Base-by-base conservation (phyloP, 352 stramenopile genomes). In the Elongisporangium prolatum region DNA sequence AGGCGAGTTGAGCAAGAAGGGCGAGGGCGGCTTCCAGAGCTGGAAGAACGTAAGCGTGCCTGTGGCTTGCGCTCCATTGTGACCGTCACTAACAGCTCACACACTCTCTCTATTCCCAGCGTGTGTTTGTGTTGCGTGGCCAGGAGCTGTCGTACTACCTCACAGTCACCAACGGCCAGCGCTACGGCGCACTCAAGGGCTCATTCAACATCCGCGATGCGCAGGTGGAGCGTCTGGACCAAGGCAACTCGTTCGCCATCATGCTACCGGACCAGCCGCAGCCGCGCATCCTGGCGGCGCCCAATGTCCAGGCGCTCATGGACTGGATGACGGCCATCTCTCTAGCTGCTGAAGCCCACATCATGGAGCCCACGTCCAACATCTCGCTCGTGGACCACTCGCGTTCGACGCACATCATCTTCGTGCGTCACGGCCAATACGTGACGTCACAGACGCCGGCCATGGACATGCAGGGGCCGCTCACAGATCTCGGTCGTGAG, bases 251-350 rank as follows among this genome's bases (percentile, higher is more conserved):
- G 55, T 68, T 75, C 52, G 66, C 69, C 25, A 38, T 78, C 25
- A 56, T 61, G 40, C 63, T 75, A 18, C 37, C 59, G n/a, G 13
- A 48, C 18, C 71, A 67, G 40, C 65, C 61, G 9, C 65, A 60
- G 24, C 56, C 60, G 37, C 74, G 80, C 17, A 59, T 68, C 56
- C 63, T 90, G n/a, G 69, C 63, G 1, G 74, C 77, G 13, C 66
- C 76, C 0, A 71, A 65, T 59, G 73, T 88, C 18, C 80, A 90
- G 63, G 67, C 67, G 24, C 63, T 88, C 17, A 82, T 90, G 69
- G 77, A 90, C 67, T 90, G 80, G 80, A 82, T 90, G 69, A 90
- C 80, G 20, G 76, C 80, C 13, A 77, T 90, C 68, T 64, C 76
- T 0, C 59, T 90, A 17, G 72, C 75, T 21, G 64, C 77, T 1